A percentile compares a stretch with the other conserved stretches of the same genome.
Evolutionary conservation across 1,139 yeast genomes (phyloP).

Genomic region (Suhomyces maxii): DNA sequence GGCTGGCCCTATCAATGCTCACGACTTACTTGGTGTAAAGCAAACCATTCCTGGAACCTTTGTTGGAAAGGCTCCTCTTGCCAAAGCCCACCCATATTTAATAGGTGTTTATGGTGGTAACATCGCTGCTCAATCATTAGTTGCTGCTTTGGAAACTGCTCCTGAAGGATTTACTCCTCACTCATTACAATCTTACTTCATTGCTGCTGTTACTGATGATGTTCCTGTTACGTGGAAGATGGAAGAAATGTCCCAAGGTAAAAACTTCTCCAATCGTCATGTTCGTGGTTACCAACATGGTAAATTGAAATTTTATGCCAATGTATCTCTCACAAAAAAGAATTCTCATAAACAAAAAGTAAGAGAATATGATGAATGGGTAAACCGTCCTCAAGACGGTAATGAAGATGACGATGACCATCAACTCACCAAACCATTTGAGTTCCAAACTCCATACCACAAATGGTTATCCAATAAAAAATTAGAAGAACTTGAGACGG

Average conservation of each 20-base stretch:
- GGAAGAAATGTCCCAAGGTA: constrained; percentile 48
- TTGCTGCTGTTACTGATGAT: constrained; percentile 27
- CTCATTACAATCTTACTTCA: constrained; percentile 43
- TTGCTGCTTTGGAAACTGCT: constrained; percentile 36
- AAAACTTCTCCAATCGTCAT: constrained; percentile 58
- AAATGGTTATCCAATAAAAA: constrained; percentile 16
- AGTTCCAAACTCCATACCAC: constrained; percentile 41
- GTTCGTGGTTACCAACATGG: constrained; percentile 58
- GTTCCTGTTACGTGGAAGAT: constrained; percentile 21
- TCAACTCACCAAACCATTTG: constrained; percentile 32
- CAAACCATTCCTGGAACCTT: constrained; percentile 23
- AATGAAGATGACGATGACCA: constrained; percentile 24
- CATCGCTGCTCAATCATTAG: constrained; percentile 41
- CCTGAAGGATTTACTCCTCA: constrained; percentile 40
- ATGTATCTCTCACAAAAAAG: constrained; percentile 48
- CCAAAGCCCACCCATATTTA: constrained; percentile 30
- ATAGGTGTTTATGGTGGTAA: constrained; percentile 47
- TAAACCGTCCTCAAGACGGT: constrained; percentile 6
- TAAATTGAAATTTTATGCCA: constrained; percentile 51
- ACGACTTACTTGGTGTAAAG: constrained; percentile 24
- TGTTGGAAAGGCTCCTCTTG: constrained; percentile 32
- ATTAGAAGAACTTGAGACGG: constrained; percentile 12
- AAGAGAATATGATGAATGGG: constrained; percentile 27
- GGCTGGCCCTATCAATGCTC: constrained; percentile 13
- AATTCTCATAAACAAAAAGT: constrained; percentile 29